Conservation (phyloP, 495 filamentous ascomycete genomes). For the Xylaria bambusicola region DNA sequence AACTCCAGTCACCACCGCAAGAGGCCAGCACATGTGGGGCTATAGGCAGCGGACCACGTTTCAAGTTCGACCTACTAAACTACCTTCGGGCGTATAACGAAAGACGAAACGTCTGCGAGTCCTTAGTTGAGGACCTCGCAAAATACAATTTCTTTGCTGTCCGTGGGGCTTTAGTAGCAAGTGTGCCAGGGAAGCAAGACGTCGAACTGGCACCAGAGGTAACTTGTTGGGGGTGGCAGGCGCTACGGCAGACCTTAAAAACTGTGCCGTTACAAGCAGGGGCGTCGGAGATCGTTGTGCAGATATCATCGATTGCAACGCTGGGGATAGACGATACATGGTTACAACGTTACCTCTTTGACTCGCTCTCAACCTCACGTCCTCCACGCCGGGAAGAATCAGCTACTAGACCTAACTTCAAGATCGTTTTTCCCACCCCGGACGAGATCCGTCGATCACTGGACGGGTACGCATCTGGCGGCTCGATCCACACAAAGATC, state of each 20-base stretch:
- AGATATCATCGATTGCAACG: slow-evolving; percentile 83
- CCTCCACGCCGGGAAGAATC: slow-evolving; percentile 39
- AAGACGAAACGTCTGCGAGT: slow-evolving; percentile 45
- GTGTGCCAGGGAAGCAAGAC: slow-evolving; percentile 68
- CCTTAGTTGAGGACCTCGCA: slow-evolving; percentile 57
- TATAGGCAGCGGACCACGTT: slow-evolving; percentile 65
- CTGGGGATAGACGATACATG: slow-evolving; percentile 74
- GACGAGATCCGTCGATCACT: slow-evolving; percentile 77
- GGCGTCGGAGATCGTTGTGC: slow-evolving; percentile 64
- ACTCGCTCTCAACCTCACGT: slow-evolving; percentile 27
- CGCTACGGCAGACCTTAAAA: slow-evolving; percentile 60
- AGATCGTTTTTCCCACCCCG: slow-evolving; percentile 78
- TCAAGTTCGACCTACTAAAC: slow-evolving; percentile 73
- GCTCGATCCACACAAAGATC: slow-evolving; percentile 80
- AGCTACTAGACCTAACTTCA: slow-evolving; percentile 36
- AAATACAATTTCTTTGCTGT: slow-evolving; percentile 71
- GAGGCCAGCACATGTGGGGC: slow-evolving; percentile 3
- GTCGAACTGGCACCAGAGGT: slow-evolving; percentile 41
- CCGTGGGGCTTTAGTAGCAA: slow-evolving; percentile 73
- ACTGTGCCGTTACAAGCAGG: slow-evolving; percentile 46
- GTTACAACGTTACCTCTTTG: slow-evolving; percentile 68
- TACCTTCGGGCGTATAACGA: slow-evolving; percentile 73
- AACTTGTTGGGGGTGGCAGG: slow-evolving; percentile 75
- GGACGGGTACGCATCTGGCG: slow-evolving; percentile 76
- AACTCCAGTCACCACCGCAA: slow-evolving; percentile 12